Evolutionary conservation across 2,329 filamentous ascomycete genomes (phyloP).

Genomic region (Cytospora mali): DNA sequence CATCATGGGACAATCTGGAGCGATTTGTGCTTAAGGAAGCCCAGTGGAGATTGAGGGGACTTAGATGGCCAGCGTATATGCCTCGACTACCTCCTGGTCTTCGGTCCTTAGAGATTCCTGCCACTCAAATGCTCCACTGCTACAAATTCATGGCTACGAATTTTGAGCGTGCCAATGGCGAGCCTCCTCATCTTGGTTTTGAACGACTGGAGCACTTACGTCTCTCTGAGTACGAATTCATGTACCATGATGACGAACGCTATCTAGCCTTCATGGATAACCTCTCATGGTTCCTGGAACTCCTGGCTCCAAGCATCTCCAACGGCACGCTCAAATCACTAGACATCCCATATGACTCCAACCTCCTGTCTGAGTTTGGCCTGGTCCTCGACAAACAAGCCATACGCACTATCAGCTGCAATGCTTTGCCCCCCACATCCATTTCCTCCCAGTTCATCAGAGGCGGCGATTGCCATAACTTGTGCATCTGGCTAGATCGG

Average conservation of each 20-base stretch:
- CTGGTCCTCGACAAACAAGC: conserved; percentile 11
- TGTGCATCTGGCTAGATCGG: conserved; percentile 8
- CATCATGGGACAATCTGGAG: background rate
- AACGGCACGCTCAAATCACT: conserved; percentile 18
- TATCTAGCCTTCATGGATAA: background rate
- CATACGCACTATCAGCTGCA: conserved; percentile 12
- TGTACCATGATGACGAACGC: too few relatives aligned
- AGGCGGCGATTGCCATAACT: too few relatives aligned
- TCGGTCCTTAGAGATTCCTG: background rate
- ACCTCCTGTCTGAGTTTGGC: background rate
- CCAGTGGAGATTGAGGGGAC: too few relatives aligned
- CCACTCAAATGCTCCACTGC: too few relatives aligned
- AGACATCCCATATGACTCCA: conserved; percentile 5
- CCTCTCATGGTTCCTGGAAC: background rate
- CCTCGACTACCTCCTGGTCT: background rate
- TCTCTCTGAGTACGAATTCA: background rate
- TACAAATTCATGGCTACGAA: background rate
- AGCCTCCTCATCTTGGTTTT: background rate
- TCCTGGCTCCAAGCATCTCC: conserved; percentile 14
- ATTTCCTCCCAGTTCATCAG: background rate
- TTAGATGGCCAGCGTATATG: background rate
- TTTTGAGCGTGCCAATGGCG: background rate
- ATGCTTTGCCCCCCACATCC: background rate
- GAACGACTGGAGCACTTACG: conserved; percentile 19
- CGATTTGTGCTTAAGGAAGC: background rate